A percentile compares a stretch with the other conserved stretches of the same genome.
These are phyloP conservation scores for Arthrocladium fulminans DNA, from an alignment of 2,329 filamentous ascomycete species.

Conservation along the genomic window DNA sequence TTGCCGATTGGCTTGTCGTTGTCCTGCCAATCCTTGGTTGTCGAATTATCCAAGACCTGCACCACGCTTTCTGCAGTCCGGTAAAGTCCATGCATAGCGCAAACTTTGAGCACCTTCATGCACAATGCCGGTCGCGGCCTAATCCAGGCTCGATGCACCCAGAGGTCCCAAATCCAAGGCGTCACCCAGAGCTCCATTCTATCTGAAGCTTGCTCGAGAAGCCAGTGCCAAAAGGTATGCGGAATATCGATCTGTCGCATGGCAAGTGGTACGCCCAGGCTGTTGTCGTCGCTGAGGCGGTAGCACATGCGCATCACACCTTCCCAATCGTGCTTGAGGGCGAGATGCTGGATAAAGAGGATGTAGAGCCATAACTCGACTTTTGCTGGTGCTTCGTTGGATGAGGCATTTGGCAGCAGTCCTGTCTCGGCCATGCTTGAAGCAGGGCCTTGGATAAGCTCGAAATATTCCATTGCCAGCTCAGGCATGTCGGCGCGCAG, in stretches of 20 bases:
- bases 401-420: background rate
- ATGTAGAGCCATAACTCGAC: slow-evolving; percentile 6
- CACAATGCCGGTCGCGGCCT: background rate
- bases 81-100: background rate
- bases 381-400: background rate
- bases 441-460: background rate
- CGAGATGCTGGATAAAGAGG: slow-evolving; percentile 1
- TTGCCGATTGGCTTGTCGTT: background rate
- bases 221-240: slow-evolving; percentile 3
- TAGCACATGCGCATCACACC: slow-evolving; percentile 5
- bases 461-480: slow-evolving; percentile 5
- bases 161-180: slow-evolving; percentile 3
- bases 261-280: background rate
- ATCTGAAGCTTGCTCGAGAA: slow-evolving; percentile 1
- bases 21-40: background rate
- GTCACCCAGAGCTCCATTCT: slow-evolving; percentile 1
- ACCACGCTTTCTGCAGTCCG: background rate
- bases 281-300: slow-evolving; percentile 2
- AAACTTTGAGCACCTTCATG: background rate
- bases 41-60: background rate
- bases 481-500: slow-evolving; percentile 3
- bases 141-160: slow-evolving; percentile 1
- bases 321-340: slow-evolving; percentile 1
- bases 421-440: background rate
- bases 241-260: slow-evolving; percentile 8